Base-by-base conservation (phyloP, 306 rosid genomes). In the Sesbania bispinosa region DNA sequence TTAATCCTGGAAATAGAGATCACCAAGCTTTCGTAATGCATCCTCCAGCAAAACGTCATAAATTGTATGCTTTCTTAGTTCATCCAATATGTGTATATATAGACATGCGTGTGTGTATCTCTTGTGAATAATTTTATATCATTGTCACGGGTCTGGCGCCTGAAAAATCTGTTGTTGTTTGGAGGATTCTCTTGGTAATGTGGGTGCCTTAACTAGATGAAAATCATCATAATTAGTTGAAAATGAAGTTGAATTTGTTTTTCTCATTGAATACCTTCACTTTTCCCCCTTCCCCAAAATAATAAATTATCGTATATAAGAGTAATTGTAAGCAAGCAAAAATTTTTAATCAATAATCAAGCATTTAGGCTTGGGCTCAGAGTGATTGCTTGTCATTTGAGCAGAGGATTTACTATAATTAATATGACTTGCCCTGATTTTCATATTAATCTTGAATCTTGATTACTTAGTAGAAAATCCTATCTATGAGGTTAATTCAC, bases 41-140 rank as follows among this genome's bases (percentile, higher is more conserved):
- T 85, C 95, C 91, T 74, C 91, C 92, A 29, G 76, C 87, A 80
- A 89, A 91, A 82, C 94, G 96, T 41, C 88, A 83, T 75, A 91
- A 94, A 94, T 73, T 82, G 99, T 94, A 89, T 50, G 90, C 48
- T 76, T 85, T 77, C 83, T 81, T 36, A 29, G 83, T 84, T 80
- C 80, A 67, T 75, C 60, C 53, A 41, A 18, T 16, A 18, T 54
- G 36, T 32, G 9, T 32, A 9, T 5, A 9, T 32, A 9, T 5
- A 9, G 36, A 9, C 7, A 32, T 32, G 36, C 7, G 36, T n/a
- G n/a, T n/a, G 26, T 15, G 43, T 26, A 43, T 43, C 70, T 14
- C 77, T 69, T 45, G 11, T 75, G 60, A 60, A 83, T 63, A 30
- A 63, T 7, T 50, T 61, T 75, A 62, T 51, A 54, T 54, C 20